These are phyloP conservation scores for button mushroom (Agaricus bisporus) DNA, from an alignment of 768 basidiomycete species.

Conservation along the genomic window DNA sequence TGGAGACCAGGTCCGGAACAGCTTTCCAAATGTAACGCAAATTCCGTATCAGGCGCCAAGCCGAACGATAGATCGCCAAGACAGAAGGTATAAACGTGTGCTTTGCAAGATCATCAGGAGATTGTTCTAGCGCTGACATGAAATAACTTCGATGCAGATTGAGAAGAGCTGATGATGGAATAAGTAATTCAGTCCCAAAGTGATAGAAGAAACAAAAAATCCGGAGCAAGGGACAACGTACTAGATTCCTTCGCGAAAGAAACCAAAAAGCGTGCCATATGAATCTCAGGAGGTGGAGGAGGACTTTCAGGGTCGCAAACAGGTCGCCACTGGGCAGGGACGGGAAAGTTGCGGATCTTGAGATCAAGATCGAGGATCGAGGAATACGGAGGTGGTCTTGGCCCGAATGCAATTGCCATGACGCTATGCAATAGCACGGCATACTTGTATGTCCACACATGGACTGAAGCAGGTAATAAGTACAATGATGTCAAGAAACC, in stretches of 20 bases:
- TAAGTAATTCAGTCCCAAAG: not conserved
- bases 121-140: slow-evolving; percentile 58
- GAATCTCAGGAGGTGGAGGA: slow-evolving; percentile 16
- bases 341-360: slow-evolving; percentile 52
- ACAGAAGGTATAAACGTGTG: slow-evolving; percentile 67
- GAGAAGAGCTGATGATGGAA: slow-evolving; percentile 40
- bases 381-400: slow-evolving; percentile 44
- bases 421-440: slow-evolving; percentile 45
- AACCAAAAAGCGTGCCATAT: slow-evolving; percentile 38
- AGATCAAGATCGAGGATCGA: slow-evolving; percentile 53
- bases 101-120: slow-evolving; percentile 46
- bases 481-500: not conserved
- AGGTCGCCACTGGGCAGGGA: slow-evolving; percentile 43
- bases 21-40: slow-evolving; percentile 36
- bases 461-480: slow-evolving; percentile 30
- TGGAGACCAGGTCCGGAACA: slow-evolving; percentile 34
- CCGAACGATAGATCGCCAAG: slow-evolving; percentile 65
- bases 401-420: slow-evolving; percentile 44
- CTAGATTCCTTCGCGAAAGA: slow-evolving; percentile 46
- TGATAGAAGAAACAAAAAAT: too few species aligned
- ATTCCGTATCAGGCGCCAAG: slow-evolving; percentile 56
- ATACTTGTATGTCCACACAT: slow-evolving; percentile 51
- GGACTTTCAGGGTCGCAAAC: slow-evolving; percentile 17
- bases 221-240: slow-evolving; percentile 15
- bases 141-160: slow-evolving; percentile 67